Evolutionary conservation across 805 yeast genomes (phyloP).

Genomic region (Candida mattraensis): DNA sequence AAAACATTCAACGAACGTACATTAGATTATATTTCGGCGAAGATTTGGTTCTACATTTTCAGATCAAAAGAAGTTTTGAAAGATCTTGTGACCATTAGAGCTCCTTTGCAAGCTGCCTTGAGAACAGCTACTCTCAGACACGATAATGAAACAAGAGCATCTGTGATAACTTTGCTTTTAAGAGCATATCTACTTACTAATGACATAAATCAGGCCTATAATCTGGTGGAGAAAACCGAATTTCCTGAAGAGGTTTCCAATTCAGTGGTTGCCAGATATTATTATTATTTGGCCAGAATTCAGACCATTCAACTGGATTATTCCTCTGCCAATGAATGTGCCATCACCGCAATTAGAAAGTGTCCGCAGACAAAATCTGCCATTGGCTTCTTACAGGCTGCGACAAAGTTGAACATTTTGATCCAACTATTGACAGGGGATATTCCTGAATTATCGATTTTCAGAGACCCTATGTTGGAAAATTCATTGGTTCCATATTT

Average conservation of each 20-base stretch:
- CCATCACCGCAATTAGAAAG: slow-evolving; percentile 92
- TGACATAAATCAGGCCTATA: slow-evolving; percentile 84
- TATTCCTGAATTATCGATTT: slow-evolving; percentile 83
- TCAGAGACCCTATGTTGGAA: slow-evolving; percentile 62
- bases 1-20: slow-evolving; percentile 74
- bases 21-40: slow-evolving; percentile 82
- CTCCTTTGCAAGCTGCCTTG: slow-evolving; percentile 68
- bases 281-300: slow-evolving; percentile 87
- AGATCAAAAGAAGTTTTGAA: slow-evolving; percentile 69
- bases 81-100: slow-evolving; percentile 58
- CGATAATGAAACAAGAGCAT: slow-evolving; percentile 88
- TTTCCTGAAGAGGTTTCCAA: slow-evolving; percentile 80
- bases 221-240: slow-evolving; percentile 82
- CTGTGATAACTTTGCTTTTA: slow-evolving; percentile 78
- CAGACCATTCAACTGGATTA: slow-evolving; percentile 91
- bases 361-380: slow-evolving; percentile 90
- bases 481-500: slow-evolving; percentile 76
- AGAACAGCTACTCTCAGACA: slow-evolving; percentile 90
- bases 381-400: slow-evolving; percentile 83
- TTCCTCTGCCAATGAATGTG: slow-evolving; percentile 84
- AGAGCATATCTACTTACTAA: slow-evolving; percentile 77
- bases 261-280: slow-evolving; percentile 88
- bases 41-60: slow-evolving; percentile 88
- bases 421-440: slow-evolving; percentile 96
- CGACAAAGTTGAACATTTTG: slow-evolving; percentile 82